phyloP scores from a whole-genome alignment of 345 rosid genomes.

The Litchi chinensis region DNA sequence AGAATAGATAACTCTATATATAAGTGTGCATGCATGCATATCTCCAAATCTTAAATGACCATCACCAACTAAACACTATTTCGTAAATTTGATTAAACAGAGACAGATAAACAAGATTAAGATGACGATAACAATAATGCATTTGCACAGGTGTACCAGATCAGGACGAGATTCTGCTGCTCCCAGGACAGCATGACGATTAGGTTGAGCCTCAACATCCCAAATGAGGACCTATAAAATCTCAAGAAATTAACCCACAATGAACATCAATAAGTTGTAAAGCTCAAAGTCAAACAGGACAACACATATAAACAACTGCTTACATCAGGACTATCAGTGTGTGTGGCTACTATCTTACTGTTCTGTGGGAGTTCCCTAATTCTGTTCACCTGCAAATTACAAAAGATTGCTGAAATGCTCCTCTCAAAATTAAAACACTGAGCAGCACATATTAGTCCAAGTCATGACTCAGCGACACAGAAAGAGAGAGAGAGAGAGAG shows the following conservation, averaged over 20 bases:
- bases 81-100: neutral
- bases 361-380: conserved; percentile 74
- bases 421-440: neutral
- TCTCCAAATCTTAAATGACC: conserved; percentile 6
- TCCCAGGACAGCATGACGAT: conserved; percentile 58
- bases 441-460: neutral
- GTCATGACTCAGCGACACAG: neutral
- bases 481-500: too few species aligned
- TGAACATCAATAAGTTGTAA: conserved; percentile 10
- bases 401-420: neutral
- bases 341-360: conserved; percentile 67
- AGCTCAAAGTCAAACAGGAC: conserved; percentile 1
- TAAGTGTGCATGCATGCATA: neutral
- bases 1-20: neutral
- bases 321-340: conserved; percentile 73
- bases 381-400: conserved; percentile 58
- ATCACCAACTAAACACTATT: conserved; percentile 1
- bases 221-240: conserved; percentile 57
- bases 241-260: neutral
- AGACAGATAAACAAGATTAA: neutral
- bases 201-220: conserved; percentile 69
- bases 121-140: neutral
- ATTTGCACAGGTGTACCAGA: conserved; percentile 38
- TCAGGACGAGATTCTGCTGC: conserved; percentile 56
- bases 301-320: conserved; percentile 13